Conservation (phyloP, 1,284 basidiomycete genomes). For the Athelia sp. region DNA sequence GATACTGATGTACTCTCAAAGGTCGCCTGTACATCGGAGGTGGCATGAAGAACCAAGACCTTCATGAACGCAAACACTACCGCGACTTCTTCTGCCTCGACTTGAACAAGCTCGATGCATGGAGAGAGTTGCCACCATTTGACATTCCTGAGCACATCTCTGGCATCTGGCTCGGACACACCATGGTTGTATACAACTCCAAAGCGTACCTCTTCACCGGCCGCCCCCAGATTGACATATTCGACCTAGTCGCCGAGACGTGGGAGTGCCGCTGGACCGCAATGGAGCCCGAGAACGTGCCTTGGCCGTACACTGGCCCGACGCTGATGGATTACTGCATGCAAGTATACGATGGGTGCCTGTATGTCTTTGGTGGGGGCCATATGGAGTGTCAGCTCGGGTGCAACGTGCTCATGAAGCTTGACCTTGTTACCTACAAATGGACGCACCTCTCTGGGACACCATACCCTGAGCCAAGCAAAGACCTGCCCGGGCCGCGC, state of each 20-base stretch:
- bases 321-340: conserved; percentile 20
- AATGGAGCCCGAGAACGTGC: conserved; percentile 13
- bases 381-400: conserved; percentile 13
- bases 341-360: conserved; percentile 19
- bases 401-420: conserved; percentile 17
- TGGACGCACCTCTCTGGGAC: conserved; percentile 17
- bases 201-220: conserved; percentile 31
- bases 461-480: conserved; percentile 12
- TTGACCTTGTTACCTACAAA: conserved; percentile 14
- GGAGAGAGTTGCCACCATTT: conserved; percentile 21
- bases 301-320: conserved; percentile 12
- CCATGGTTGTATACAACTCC: conserved; percentile 22
- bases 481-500: conserved; percentile 23
- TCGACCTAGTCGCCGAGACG: conserved; percentile 25
- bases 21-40: conserved; percentile 29
- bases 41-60: conserved; percentile 17
- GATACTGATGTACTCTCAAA: conserved; percentile 5
- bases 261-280: conserved; percentile 26
- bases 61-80: conserved; percentile 13
- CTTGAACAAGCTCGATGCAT: conserved; percentile 22
- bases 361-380: conserved; percentile 26
- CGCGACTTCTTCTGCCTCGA: conserved; percentile 29
- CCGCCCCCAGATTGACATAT: conserved; percentile 19
- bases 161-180: background rate
- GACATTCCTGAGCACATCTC: conserved; percentile 21